Percentiles rank a stretch among this genome's conserved stretches.
Evolutionary conservation across 306 rosid species (phyloP).

Genomic region (Dalbergia oliveri): DNA sequence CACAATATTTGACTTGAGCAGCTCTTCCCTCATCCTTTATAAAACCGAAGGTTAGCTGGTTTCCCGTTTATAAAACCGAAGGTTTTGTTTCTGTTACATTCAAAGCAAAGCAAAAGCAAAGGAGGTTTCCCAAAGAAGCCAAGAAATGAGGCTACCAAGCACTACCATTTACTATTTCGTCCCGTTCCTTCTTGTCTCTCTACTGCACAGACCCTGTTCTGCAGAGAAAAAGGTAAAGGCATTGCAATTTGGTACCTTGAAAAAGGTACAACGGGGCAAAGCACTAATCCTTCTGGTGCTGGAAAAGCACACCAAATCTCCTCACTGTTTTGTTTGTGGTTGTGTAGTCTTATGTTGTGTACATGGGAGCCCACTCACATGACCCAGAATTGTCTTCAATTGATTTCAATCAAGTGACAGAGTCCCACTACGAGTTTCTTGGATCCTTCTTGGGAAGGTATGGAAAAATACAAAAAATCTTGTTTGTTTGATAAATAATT

Average conservation of each 20-base stretch:
- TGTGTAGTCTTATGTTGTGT: constrained; percentile 83
- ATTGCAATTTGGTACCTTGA: constrained; percentile 40
- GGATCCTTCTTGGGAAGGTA: constrained; percentile 82
- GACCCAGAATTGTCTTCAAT: constrained; percentile 54
- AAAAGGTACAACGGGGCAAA: neutral
- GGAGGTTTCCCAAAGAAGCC: constrained; percentile 14
- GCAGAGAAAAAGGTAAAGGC: constrained; percentile 72
- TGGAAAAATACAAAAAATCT: neutral
- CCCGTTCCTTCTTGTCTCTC: constrained; percentile 51
- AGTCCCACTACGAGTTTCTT: constrained; percentile 78
- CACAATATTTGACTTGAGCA: no score
- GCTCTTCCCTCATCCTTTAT: neutral
- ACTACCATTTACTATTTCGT: constrained; percentile 39
- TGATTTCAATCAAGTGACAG: constrained; percentile 58
- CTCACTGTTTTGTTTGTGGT: neutral
- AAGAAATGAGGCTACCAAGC: constrained; percentile 51
- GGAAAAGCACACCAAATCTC: neutral
- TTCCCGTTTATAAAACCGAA: constrained; percentile 33
- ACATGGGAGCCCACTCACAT: constrained; percentile 85
- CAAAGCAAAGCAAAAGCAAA: constrained; percentile 15
- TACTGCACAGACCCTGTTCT: constrained; percentile 51
- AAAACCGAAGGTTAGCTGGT: constrained; percentile 27
- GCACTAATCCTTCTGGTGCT: neutral
- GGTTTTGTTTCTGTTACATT: constrained; percentile 49
- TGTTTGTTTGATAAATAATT: neutral